Base-by-base conservation (phyloP, 2,329 filamentous ascomycete genomes). In the Arthrobotrys iridis region DNA sequence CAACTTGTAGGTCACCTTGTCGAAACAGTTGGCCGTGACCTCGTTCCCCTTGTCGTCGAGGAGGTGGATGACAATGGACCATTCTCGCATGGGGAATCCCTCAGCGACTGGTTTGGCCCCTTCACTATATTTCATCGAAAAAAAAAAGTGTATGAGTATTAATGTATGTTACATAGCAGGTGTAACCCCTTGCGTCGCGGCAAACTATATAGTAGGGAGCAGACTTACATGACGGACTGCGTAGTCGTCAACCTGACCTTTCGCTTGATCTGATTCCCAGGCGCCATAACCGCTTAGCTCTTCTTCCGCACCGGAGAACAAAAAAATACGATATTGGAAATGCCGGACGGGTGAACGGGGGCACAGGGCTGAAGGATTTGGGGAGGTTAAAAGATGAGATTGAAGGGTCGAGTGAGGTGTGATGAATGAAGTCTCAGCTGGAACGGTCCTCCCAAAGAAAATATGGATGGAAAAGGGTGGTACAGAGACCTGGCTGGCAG, bases 211-310 rank as follows among this genome's bases (percentile, higher is more conserved):
- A 6, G 35, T 18, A 8, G 26, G 26, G n/a, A 13, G 24, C 63
- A 70, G 77, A 87, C 90, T 84, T 88, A 96, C 93, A 93, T 91
- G 83, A 93, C 88, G 82, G 89, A 88, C 83, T 98, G 94, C 85
- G 95, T 90, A 59, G 95, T 98, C 79, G 97, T 87, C 84, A 99
- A 88, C 88, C 94, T 96, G 83, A 99, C 87, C 81, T 89, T 91
- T 81, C 95, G 89, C 87, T 97, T 91, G 80, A 90, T 84, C 89
- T 91, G 79, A 18, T 13, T 5, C 24, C 22, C 22, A 63, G 55
- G 48, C 28, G 67, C 15, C 74, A 73, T 75, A 1, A 13, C 18
- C 4, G 28, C n/a, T 68, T 43, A 75, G 62, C 45, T 24, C 24
- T 2, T 48, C n/a, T 11, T 55, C 5, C 35, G 6, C 20, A 13